phyloP scores from a whole-genome alignment of 148 eudicot species.

The Rhododendron vialii region DNA sequence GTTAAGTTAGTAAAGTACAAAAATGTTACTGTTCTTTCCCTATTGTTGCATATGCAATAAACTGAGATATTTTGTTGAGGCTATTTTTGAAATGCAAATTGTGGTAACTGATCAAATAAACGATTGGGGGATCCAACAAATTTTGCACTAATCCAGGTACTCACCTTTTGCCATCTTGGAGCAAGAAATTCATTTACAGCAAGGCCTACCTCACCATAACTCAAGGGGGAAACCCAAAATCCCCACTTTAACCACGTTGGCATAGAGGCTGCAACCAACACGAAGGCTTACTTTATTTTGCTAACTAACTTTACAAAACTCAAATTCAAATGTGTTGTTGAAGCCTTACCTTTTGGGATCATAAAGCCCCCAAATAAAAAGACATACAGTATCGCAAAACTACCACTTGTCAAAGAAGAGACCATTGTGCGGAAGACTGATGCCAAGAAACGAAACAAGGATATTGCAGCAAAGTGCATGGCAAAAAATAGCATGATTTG shows the following conservation, averaged over 20 bases:
- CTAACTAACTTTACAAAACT: background rate
- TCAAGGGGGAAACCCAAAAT: slow-evolving; percentile 66
- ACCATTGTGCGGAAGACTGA: slow-evolving; percentile 48
- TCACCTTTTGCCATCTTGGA: slow-evolving; percentile 78
- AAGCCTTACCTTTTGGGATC: slow-evolving; percentile 54
- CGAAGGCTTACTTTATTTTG: background rate
- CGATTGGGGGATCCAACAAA: background rate
- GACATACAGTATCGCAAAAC: slow-evolving; percentile 30
- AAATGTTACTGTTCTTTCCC: background rate
- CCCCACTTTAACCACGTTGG: slow-evolving; percentile 83
- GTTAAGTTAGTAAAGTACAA: background rate
- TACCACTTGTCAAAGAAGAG: slow-evolving; percentile 42
- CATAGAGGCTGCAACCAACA: slow-evolving; percentile 64
- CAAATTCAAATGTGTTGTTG: background rate
- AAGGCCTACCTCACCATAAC: slow-evolving; percentile 77
- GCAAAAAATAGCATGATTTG: slow-evolving; percentile 48
- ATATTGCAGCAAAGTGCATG: slow-evolving; percentile 52
- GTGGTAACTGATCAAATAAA: background rate
- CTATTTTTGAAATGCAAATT: background rate
- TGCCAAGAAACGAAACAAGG: slow-evolving; percentile 73
- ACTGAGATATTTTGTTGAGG: background rate
- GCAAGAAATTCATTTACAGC: slow-evolving; percentile 73
- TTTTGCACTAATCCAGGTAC: background rate
- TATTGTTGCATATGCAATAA: background rate
- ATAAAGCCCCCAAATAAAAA: slow-evolving; percentile 64